Evolutionary conservation across 2,329 filamentous ascomycete genomes (phyloP), one percentile per base, ranked within the genome.

Genomic region (Simplicillium aogashimaense): DNA sequence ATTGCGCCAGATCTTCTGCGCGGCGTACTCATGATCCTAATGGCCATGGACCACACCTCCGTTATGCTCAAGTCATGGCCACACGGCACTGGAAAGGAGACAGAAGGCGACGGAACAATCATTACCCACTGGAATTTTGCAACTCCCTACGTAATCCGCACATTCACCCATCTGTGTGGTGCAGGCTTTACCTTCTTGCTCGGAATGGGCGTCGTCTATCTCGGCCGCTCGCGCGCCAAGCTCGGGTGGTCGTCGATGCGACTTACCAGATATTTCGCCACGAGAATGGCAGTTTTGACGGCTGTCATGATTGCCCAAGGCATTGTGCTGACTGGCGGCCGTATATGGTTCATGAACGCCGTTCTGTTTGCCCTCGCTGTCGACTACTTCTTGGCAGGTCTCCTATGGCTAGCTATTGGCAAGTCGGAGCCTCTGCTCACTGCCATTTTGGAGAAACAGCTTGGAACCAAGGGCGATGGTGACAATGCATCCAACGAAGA

Each of bases 151-250:
- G 35, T 54, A n/a, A 50, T 65, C 17, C 63, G 66, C 7, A 60
- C 60, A 0, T 49, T 69, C 4, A 65, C 65, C 0, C 66, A 70
- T 16, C 56, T 69, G 7, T 70, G 66, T 51, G 66, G 60, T 2
- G 54, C 66, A 0, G 66, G 66, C 7, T 69, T 70, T 44, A 63
- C 61, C 0, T 63, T 70, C 30, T 50, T 70, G n/a, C 53, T 70
- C 4, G 67, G 66, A 17, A 59, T 67, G 48, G 67, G 67, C 7
- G 53, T 67, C 9, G 66, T 62, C 0, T 69, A 67, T 44, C 63
- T 70, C 11, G 59, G 64, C 4, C 53, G 57, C n/a, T 67, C 66
- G 18, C 59, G 66, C 4, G 50, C 53, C 12, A 52, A 48, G 12
- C 52, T 66, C 2, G 64, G 63, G 1, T 70, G 66, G 66, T 51